phyloP scores from a whole-genome alignment of 1,139 yeast genomes.

The Saccharomyces hybrid region DNA sequence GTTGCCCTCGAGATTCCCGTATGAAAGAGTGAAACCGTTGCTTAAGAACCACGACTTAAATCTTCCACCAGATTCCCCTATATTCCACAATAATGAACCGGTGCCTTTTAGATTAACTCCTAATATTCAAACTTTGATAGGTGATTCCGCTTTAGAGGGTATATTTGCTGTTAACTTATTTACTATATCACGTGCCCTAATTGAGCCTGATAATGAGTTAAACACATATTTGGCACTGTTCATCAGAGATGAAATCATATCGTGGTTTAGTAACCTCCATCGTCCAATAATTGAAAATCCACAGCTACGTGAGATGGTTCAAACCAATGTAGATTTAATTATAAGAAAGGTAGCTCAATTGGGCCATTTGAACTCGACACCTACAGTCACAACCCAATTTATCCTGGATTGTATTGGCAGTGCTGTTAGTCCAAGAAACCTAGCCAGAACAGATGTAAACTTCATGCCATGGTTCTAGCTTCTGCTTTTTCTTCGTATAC shows the following conservation, averaged over 20 bases:
- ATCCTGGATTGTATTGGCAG: conserved; percentile 86
- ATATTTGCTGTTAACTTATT: conserved; percentile 78
- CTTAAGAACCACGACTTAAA: conserved; percentile 50
- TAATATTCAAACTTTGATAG: conserved; percentile 86
- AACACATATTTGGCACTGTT: conserved; percentile 84
- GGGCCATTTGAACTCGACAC: conserved; percentile 71
- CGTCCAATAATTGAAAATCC: conserved; percentile 49
- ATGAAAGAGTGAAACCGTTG: conserved; percentile 29
- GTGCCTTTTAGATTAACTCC: conserved; percentile 97
- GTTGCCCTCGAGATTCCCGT: conserved; percentile 66
- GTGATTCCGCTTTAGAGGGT: conserved; percentile 89
- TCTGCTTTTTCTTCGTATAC: too few relatives aligned
- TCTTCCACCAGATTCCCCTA: conserved; percentile 67
- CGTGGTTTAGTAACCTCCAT: conserved; percentile 89
- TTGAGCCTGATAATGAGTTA: conserved; percentile 85
- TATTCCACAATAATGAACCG: conserved; percentile 87
- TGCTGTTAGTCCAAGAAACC: conserved; percentile 94
- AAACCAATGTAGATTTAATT: conserved; percentile 79
- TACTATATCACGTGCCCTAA: conserved; percentile 78
- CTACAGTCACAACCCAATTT: conserved; percentile 83
- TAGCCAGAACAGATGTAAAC: conserved; percentile 89
- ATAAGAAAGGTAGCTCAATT: conserved; percentile 61
- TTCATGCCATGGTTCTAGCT: conserved; percentile 84
- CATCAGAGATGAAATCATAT: conserved; percentile 88
- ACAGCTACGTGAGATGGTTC: conserved; percentile 79